Base-by-base conservation (phyloP, 768 basidiomycete genomes). In the Sutorius australiensis region DNA sequence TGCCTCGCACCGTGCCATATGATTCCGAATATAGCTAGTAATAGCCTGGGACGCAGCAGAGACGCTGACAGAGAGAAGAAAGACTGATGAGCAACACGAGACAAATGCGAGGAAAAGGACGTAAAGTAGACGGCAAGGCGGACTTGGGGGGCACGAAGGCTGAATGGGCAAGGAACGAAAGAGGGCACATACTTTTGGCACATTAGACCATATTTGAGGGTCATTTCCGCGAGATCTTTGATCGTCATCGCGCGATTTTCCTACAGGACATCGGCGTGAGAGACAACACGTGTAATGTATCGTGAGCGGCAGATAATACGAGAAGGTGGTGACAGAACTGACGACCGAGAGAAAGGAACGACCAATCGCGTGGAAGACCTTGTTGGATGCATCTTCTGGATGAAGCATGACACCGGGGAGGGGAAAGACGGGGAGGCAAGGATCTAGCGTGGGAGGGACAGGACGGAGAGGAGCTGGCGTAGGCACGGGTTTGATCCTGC, bases 191-290 rank as follows among this genome's bases (percentile, higher is more conserved):
- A 91, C 88, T 87, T 90, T 74, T 88, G 86, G 68, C 87, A 88
- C 53, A 80, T 73, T 17, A 89, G 75, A 46, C 88, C 88, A 61
- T 76, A 80, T 56, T 72, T 73, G 57, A 83, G 75, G 34, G 82
- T 77, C 72, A 83, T 80, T 60, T 89, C 86, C 31, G 89, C 83
- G 49, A 91, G 81, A 73, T 91, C 88, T 68, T 90, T 91, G 73
- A 90, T 86, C 38, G 88, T 90, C 83, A 89, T 87, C 43, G 88
- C 88, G 45, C 86, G 82, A 69, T 91, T 91, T 63, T 86, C 81
- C 86, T 89, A 51, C 19, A 38, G 11, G 36, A 55, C 27, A 34
- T 38, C 12, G 21, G 31, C 41, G 48, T 55, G 46, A 59, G 53
- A 50, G 46, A 58, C 36, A 48, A 17, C 54, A 59, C 47, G 63